Conservation (phyloP, 73 alveolate genomes). For the Blepharisma japonicum region DNA sequence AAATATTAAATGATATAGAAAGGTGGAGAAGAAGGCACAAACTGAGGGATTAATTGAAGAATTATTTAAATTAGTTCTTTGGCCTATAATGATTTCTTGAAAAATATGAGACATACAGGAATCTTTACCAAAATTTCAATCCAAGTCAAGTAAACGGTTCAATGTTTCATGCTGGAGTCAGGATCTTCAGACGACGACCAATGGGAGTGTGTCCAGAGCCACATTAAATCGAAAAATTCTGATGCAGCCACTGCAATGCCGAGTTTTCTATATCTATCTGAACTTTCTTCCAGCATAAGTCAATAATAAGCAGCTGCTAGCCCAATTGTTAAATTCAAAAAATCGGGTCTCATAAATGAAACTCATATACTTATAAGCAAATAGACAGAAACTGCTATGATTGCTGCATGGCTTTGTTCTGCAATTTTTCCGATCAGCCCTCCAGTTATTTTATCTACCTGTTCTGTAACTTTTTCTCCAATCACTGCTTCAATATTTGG, state of each 20-base stretch:
- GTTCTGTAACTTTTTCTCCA: not conserved
- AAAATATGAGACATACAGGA: too few relatives aligned
- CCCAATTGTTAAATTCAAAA: not conserved
- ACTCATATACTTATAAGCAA: not conserved
- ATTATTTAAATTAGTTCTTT: too few relatives aligned
- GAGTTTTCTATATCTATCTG: not conserved
- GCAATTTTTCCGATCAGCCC: not conserved
- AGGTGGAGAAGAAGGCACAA: too few relatives aligned
- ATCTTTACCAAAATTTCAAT: too few relatives aligned
- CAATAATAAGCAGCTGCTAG: not conserved
- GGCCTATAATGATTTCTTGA: too few relatives aligned
- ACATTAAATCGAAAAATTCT: slow-evolving; percentile 4
- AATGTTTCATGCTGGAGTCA: too few relatives aligned
- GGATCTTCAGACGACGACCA: too few relatives aligned
- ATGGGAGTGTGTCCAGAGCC: not conserved
- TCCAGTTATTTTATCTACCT: not conserved
- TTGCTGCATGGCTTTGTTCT: not conserved
- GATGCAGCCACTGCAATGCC: not conserved
- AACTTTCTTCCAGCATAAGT: not conserved
- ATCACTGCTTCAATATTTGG: not conserved
- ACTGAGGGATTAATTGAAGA: too few relatives aligned
- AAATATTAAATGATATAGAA: too few relatives aligned
- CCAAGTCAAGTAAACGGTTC: too few relatives aligned
- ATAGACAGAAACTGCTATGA: not conserved
- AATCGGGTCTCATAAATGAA: not conserved